phyloP scores from a whole-genome alignment of 1,284 basidiomycete genomes.

The Cutaneotrichosporon cyanovorans region DNA sequence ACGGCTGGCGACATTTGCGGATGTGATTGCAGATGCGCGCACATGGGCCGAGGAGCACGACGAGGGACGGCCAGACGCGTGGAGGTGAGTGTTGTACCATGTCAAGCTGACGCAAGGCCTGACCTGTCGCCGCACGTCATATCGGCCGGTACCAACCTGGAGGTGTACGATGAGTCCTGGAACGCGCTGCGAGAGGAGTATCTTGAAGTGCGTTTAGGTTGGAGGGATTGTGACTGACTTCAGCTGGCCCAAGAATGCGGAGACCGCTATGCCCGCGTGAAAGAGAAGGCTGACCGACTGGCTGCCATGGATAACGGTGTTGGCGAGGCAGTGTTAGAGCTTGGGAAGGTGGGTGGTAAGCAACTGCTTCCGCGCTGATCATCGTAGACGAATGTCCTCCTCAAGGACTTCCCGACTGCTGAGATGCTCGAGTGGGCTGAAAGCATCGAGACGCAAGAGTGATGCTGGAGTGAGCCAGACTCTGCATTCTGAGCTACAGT shows the following conservation, averaged over 20 bases:
- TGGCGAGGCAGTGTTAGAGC: constrained; percentile 34
- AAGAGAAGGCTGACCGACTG: constrained; percentile 34
- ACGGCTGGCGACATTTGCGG: constrained; percentile 28
- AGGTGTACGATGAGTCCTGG: constrained; percentile 40
- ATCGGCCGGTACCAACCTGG: constrained; percentile 32
- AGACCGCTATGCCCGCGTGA: constrained; percentile 27
- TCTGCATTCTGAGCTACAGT: background rate
- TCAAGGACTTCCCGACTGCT: constrained; percentile 36
- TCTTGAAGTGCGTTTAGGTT: constrained; percentile 23
- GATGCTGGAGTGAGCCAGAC: background rate
- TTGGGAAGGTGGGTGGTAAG: constrained; percentile 32
- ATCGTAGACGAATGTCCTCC: constrained; percentile 33
- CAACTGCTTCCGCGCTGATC: background rate
- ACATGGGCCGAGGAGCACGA: constrained; percentile 16
- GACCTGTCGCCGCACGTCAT: constrained; percentile 36
- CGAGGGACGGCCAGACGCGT: constrained; percentile 28
- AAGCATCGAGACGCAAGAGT: background rate
- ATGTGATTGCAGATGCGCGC: constrained; percentile 31
- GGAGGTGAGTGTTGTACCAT: constrained; percentile 26
- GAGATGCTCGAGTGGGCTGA: constrained; percentile 43
- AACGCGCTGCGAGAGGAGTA: constrained; percentile 35
- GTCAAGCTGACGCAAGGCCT: constrained; percentile 20
- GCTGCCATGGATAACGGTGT: constrained; percentile 33
- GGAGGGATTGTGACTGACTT: background rate
- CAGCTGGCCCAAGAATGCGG: constrained; percentile 30